phyloP scores from a whole-genome alignment of 148 eudicot species.

The Fagopyrum tataricum region DNA sequence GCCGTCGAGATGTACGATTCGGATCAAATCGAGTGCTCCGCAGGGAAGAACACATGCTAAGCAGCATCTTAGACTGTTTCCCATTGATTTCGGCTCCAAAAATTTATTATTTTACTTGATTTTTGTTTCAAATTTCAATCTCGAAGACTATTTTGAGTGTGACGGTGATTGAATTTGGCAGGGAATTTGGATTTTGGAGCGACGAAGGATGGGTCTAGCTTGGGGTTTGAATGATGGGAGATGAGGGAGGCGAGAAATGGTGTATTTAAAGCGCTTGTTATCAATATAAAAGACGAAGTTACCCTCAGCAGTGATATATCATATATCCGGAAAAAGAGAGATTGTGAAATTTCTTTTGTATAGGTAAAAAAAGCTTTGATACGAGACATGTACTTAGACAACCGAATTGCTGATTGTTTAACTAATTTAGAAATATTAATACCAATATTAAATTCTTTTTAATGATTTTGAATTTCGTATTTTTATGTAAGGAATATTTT shows the following conservation, averaged over 20 bases:
- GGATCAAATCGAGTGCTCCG: conserved; percentile 85
- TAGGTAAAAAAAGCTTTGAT: too few species aligned
- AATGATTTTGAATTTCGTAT: too few species aligned
- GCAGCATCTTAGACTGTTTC: conserved; percentile 83
- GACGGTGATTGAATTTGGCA: not conserved
- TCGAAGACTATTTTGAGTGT: not conserved
- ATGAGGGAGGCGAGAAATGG: not conserved
- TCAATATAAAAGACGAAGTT: not conserved
- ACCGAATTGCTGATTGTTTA: too few species aligned
- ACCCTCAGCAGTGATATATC: not conserved
- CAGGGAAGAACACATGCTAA: conserved; percentile 87
- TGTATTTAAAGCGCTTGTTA: not conserved
- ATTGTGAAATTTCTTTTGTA: too few species aligned
- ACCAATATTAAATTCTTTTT: too few species aligned
- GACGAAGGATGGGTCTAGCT: not conserved
- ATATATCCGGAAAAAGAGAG: too few species aligned
- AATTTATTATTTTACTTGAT: not conserved
- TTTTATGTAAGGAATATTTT: too few species aligned
- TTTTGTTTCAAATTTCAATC: not conserved
- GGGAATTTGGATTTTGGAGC: not conserved
- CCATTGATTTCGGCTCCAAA: conserved; percentile 29
- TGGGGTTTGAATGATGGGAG: not conserved
- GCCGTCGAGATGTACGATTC: conserved; percentile 80
- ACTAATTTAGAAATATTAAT: too few species aligned
- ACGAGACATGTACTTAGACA: too few species aligned